phyloP scores from a whole-genome alignment of 768 basidiomycete species.

The Suillus plorans region DNA sequence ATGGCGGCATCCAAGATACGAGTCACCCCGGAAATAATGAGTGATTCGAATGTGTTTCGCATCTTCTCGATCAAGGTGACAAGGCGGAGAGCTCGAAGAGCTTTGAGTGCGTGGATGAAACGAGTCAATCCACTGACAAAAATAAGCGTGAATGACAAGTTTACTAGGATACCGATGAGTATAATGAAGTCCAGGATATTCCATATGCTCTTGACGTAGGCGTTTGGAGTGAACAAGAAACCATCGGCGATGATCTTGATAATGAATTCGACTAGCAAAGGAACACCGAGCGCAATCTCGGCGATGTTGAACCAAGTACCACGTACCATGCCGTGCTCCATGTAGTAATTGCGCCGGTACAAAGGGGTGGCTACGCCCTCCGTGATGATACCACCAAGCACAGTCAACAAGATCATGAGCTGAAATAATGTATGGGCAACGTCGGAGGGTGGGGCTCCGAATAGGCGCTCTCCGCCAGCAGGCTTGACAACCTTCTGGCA shows the following conservation, averaged over 20 bases:
- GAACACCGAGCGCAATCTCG: slow-evolving; percentile 68
- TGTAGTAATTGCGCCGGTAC: slow-evolving; percentile 76
- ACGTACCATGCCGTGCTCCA: slow-evolving; percentile 54
- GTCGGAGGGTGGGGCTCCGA: slow-evolving; percentile 69
- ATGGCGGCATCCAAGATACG: slow-evolving; percentile 89
- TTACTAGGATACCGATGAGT: slow-evolving; percentile 73
- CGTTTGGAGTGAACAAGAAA: slow-evolving; percentile 86
- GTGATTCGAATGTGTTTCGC: slow-evolving; percentile 80
- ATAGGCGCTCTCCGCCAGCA: slow-evolving; percentile 82
- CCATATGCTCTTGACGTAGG: slow-evolving; percentile 90
- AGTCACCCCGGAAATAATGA: slow-evolving; percentile 82
- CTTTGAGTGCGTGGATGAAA: slow-evolving; percentile 83
- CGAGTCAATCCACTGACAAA: slow-evolving; percentile 79
- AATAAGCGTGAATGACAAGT: slow-evolving; percentile 67
- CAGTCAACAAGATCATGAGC: slow-evolving; percentile 66
- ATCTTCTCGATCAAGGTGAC: slow-evolving; percentile 88
- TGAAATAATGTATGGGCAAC: slow-evolving; percentile 73
- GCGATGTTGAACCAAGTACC: slow-evolving; percentile 87
- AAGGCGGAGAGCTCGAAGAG: slow-evolving; percentile 81
- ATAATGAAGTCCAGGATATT: slow-evolving; percentile 89
- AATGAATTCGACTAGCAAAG: slow-evolving; percentile 76
- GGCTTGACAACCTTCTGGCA: slow-evolving; percentile 87
- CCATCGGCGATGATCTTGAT: slow-evolving; percentile 95
- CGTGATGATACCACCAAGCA: slow-evolving; percentile 79
- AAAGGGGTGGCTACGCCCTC: slow-evolving; percentile 82